Evolutionary conservation across 345 rosid genomes (phyloP), one percentile per base, ranked within the genome.

Genomic region (Camelina hispida): DNA sequence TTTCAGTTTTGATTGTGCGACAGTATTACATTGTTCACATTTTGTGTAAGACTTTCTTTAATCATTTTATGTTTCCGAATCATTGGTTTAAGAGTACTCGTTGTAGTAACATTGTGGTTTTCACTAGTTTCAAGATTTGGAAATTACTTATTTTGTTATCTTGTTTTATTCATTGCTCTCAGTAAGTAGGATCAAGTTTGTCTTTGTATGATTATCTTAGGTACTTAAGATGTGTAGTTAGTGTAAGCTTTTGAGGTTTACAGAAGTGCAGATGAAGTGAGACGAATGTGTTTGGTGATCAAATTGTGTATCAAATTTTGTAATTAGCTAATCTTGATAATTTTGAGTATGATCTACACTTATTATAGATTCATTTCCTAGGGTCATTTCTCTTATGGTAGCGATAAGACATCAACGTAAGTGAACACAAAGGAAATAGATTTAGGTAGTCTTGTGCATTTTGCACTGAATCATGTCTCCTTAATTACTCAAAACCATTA

Each of bases 21-120:
- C 43, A 38, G 15, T 2, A 34, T 74, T 56, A 9, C 32, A 23
- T 50, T 67, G 46, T 57, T 63, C 17, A 28, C 70, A 2, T 50
- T 48, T 58, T 75, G 44, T 68, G 79, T 75, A 61, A 75, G 69
- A 75, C 74, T 0, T 25, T 59, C 28, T 17, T 59, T 47, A 58
- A 38, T 50, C 53, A 17, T 17, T 17, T 40, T 18, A 53, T 75
- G 47, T 17, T 60, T 48, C 50, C 17, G 2, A 51, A 50, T 14
- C 2, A 4, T 48, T 0, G 1, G 30, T 28, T 28, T 28, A 67
- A 25, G 68, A 34, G 9, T 18, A 28, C 9, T 54, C 44, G 2
- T 28, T 35, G 7, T 73, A 0, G 6, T 63, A 0, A 20, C 9
- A 0, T 9, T 72, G 22, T 17, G 34, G 15, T 71, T 22, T 23